Conservation (phyloP, 1,284 basidiomycete species). For the Leccinum pallidistipes region DNA sequence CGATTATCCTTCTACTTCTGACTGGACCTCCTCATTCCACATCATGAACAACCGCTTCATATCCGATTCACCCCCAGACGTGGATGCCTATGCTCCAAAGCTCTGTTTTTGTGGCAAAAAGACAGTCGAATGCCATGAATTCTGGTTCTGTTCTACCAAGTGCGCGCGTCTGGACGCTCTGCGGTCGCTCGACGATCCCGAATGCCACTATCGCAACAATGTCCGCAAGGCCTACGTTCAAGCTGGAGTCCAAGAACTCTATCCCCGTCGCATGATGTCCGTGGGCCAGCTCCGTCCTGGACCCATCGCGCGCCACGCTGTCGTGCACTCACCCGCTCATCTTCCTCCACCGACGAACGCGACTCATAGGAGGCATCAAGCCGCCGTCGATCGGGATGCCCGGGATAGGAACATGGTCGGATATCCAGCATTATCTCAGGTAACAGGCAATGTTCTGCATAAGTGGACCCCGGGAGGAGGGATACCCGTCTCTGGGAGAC, state of each 20-base stretch:
- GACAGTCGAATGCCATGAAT: conserved; percentile 28
- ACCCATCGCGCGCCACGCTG: neutral
- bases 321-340: neutral
- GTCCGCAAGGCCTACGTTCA: conserved; percentile 19
- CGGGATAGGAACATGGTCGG: neutral
- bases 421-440: conserved; percentile 21
- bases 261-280: conserved; percentile 19
- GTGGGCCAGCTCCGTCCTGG: neutral
- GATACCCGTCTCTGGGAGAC: neutral
- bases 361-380: neutral
- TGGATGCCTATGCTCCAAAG: conserved; percentile 16
- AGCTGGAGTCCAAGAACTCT: conserved; percentile 1
- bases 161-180: conserved; percentile 33
- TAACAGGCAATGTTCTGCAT: conserved; percentile 9
- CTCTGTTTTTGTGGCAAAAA: conserved; percentile 28
- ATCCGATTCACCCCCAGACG: conserved; percentile 5
- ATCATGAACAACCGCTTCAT: conserved; percentile 3
- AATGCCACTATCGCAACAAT: conserved; percentile 20
- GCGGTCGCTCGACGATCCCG: conserved; percentile 27
- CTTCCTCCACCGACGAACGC: neutral
- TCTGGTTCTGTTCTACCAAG: conserved; percentile 28
- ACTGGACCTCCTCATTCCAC: neutral
- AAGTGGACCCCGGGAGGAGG: conserved; percentile 6
- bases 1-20: neutral
- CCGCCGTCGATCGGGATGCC: neutral